A percentile compares a stretch with the other conserved stretches of the same genome.
These are phyloP conservation scores for Comarum palustre DNA, from an alignment of 306 rosid species.

Conservation along the genomic window DNA sequence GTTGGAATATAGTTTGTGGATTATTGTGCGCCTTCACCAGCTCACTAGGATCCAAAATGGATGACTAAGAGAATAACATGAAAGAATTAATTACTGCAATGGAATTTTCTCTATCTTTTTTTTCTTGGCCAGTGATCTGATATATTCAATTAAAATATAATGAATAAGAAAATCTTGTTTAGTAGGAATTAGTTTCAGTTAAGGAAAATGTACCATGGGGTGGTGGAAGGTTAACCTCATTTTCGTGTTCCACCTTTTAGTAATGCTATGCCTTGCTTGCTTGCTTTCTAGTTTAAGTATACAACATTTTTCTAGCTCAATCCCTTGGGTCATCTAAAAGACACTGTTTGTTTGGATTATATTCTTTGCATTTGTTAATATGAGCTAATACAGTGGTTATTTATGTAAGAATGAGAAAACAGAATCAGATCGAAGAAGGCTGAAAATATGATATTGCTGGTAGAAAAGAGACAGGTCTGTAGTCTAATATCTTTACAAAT, in stretches of 20 bases:
- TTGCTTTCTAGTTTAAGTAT: not conserved
- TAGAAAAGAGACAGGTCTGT: constrained; percentile 57
- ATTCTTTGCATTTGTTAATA: not conserved
- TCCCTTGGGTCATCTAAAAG: not conserved
- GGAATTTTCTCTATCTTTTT: not conserved
- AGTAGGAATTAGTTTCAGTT: not conserved
- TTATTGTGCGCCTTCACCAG: not conserved
- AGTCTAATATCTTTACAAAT: not conserved
- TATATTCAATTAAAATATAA: not conserved
- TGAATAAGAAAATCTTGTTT: not conserved
- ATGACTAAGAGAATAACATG: not conserved
- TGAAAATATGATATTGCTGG: constrained; percentile 49
- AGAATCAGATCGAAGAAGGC: constrained; percentile 54
- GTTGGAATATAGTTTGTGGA: not conserved
- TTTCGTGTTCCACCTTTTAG: not conserved
- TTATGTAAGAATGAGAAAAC: constrained; percentile 60
- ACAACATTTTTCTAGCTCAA: not conserved
- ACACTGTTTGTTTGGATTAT: not conserved
- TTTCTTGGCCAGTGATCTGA: not conserved
- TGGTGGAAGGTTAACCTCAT: not conserved
- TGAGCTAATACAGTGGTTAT: not conserved
- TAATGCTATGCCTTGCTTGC: not conserved
- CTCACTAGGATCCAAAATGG: not conserved
- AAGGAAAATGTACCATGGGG: not conserved
- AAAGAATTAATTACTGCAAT: not conserved